phyloP scores from a whole-genome alignment of 2,329 filamentous ascomycete species.

The Hypoxylon sp. region DNA sequence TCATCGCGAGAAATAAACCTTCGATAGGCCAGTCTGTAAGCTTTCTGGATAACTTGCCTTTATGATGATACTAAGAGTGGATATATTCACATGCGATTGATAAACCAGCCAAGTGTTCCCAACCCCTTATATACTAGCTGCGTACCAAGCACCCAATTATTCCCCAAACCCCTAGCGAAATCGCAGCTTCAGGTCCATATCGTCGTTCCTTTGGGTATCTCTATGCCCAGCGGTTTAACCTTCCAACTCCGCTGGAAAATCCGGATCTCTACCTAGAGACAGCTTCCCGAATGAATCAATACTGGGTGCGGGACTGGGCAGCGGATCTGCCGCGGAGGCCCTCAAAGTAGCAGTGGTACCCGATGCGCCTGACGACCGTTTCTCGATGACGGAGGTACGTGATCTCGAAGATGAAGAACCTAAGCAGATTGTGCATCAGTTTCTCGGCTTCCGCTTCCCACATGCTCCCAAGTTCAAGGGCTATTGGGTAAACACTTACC shows the following conservation, averaged over 20 bases:
- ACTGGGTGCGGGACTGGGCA: slow-evolving; percentile 33
- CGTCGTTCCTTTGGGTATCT: background rate
- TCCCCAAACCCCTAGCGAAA: no score
- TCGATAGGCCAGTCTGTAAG: slow-evolving; percentile 8
- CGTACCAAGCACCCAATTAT: background rate
- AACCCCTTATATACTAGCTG: background rate
- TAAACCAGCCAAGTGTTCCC: background rate
- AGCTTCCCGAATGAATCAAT: slow-evolving; percentile 37
- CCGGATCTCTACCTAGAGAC: slow-evolving; percentile 28
- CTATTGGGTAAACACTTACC: slow-evolving; percentile 32
- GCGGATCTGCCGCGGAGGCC: slow-evolving; percentile 4
- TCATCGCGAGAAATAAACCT: background rate
- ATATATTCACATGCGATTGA: background rate
- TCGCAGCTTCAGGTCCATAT: background rate
- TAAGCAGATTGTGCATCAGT: slow-evolving; percentile 10
- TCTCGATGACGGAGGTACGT: slow-evolving; percentile 35
- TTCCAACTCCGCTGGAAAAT: slow-evolving; percentile 40
- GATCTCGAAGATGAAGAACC: slow-evolving; percentile 27
- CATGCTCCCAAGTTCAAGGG: background rate
- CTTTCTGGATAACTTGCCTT: slow-evolving; percentile 10
- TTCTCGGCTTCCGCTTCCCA: background rate
- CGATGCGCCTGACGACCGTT: slow-evolving; percentile 25
- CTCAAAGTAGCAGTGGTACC: background rate
- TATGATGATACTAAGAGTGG: slow-evolving; percentile 8
- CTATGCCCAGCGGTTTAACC: slow-evolving; percentile 14